Evolutionary conservation across 78 protist species (phyloP), one percentile per base, ranked within the genome.

Genomic region (Emiliania huxleyi): DNA sequence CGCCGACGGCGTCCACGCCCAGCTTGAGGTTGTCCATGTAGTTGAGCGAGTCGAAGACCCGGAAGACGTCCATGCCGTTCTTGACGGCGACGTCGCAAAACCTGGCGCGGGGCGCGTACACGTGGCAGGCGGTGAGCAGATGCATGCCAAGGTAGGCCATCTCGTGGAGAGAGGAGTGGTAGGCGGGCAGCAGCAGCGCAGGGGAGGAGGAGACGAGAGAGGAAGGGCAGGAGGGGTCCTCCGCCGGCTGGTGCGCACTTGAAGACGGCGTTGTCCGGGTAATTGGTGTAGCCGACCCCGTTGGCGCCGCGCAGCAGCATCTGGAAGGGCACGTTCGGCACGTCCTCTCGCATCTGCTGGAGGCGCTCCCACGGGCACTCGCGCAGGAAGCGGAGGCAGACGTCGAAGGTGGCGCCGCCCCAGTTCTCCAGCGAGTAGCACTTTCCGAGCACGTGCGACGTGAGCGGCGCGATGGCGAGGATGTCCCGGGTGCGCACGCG

Each of bases 361-460:
- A 97, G 94, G 2, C 98, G 92, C 23, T 94, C 97, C 96, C 94
- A 94, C 18, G 98, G 97, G 91, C 95, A 90, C 93, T 97, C 98
- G 75, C 71, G 77, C 29, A 98, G 95, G 95, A 98, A 98, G 55
- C 97, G 94, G 33, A 96, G 93, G 43, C 96, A 49, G 15, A 98
- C 99, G 87, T 98, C 99, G 94, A 95, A 98, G 45, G 99, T 98
- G 69, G 99, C 99, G 48, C 99, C 99, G 19, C 99, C 99, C 98
- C 98, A 98, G 90, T 19, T 69, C 94, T 97, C 97, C 42, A 96
- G 71, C 91, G 88, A 12, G 96, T 3, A 71, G n/a, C 29, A 8
- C 37, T 0, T 0, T 0, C 18, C 37, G n/a, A 44, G 89, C 21
- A 23, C 55, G 23, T 11, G 43, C 43, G 45, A 21, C 35, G 87